Conservation (phyloP, 352 stramenopile species). For the Phytophthora boehmeriae region DNA sequence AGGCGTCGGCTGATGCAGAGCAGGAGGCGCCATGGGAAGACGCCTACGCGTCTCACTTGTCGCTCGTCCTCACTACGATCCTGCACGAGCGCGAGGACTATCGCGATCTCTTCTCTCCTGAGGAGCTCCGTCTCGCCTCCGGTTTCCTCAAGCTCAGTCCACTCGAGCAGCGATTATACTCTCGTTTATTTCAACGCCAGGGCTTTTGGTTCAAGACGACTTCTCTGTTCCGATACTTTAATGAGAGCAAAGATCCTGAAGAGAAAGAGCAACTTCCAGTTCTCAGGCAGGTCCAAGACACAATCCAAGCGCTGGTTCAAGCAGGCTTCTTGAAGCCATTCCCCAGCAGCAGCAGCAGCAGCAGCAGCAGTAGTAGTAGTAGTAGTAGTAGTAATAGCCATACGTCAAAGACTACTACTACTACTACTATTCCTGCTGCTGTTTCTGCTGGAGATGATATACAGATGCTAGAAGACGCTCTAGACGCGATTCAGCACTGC, state of each 20-base stretch:
- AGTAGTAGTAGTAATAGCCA: background rate
- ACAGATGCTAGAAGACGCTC: conserved; percentile 27
- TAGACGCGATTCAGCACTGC: conserved; percentile 65
- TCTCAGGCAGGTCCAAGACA: conserved; percentile 43
- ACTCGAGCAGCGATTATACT: conserved; percentile 72
- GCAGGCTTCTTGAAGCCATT: conserved; percentile 44
- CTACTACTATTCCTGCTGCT: too few relatives aligned
- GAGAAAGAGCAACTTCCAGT: conserved; percentile 16
- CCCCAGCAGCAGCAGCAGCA: conserved; percentile 5
- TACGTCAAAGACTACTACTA: conserved; percentile 1
- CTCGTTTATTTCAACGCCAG: conserved; percentile 78
- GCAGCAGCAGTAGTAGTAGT: background rate
- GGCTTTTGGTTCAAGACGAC: conserved; percentile 75
- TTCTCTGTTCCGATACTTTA: conserved; percentile 71
- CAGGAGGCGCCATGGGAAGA: conserved; percentile 36
- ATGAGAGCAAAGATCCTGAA: conserved; percentile 3
- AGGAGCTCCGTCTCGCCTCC: conserved; percentile 48
- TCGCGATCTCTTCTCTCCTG: conserved; percentile 46
- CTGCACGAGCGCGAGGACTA: conserved; percentile 54
- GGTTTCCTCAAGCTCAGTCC: conserved; percentile 57
- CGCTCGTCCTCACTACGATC: conserved; percentile 55
- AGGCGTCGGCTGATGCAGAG: background rate
- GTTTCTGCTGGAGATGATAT: background rate
- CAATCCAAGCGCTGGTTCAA: conserved; percentile 49
- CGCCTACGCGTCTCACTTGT: conserved; percentile 71